phyloP scores from a whole-genome alignment of 2,329 filamentous ascomycete species.

The Didymella keratinophila region DNA sequence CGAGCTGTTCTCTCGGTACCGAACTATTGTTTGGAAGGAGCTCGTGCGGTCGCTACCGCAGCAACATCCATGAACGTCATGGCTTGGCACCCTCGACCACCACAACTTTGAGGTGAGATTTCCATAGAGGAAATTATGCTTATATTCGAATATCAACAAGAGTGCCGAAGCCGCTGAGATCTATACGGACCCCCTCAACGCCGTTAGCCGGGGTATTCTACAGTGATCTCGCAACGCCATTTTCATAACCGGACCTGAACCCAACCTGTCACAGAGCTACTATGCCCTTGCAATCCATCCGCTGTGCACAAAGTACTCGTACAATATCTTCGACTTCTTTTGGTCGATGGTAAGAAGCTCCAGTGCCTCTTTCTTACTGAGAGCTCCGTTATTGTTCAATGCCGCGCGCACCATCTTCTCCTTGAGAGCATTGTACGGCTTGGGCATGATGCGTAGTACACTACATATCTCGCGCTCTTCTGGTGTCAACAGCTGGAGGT shows the following conservation, averaged over 20 bases:
- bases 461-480: conserved; percentile 90
- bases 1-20: conserved; percentile 11
- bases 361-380: conserved; percentile 94
- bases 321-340: conserved; percentile 84
- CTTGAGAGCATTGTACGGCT: conserved; percentile 94
- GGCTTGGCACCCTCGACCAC: conserved; percentile 3
- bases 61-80: conserved; percentile 18
- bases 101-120: neutral
- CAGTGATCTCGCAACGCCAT: conserved; percentile 24
- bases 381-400: conserved; percentile 81
- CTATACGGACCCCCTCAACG: conserved; percentile 15
- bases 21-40: conserved; percentile 26
- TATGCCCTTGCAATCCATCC: conserved; percentile 91
- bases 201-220: conserved; percentile 33
- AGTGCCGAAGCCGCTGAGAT: neutral
- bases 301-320: conserved; percentile 92
- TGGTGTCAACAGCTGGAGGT: conserved; percentile 82
- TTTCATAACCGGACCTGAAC: neutral
- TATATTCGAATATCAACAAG: conserved; percentile 5
- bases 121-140: neutral
- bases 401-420: conserved; percentile 91
- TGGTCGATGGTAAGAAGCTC: conserved; percentile 85
- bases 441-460: conserved; percentile 83
- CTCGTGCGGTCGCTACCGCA: conserved; percentile 12
- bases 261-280: neutral